A percentile compares a stretch with the other conserved stretches of the same genome.
Evolutionary conservation across 805 yeast species (phyloP).

Genomic region (Kodamaea kaohsiungensis): DNA sequence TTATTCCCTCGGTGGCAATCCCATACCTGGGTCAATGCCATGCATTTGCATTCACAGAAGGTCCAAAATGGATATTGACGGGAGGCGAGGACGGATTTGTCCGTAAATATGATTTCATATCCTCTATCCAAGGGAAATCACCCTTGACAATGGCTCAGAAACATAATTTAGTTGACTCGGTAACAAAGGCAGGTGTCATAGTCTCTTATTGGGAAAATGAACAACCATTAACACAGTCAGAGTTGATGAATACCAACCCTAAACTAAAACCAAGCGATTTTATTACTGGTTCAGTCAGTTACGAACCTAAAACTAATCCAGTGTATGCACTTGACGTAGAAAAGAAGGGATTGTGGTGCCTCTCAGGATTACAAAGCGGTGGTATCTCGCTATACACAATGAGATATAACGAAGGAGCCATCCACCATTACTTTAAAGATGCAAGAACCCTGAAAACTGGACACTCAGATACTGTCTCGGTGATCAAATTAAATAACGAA

Average conservation of each 20-base stretch:
- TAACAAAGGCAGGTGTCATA: constrained; percentile 81
- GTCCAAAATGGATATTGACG: constrained; percentile 83
- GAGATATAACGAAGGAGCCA: constrained; percentile 77
- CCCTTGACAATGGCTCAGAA: constrained; percentile 89
- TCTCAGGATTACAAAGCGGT: constrained; percentile 80
- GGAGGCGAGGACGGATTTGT: constrained; percentile 97
- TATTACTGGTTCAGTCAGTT: constrained; percentile 37
- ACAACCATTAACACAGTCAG: constrained; percentile 63
- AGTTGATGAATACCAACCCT: constrained; percentile 38
- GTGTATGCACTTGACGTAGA: constrained; percentile 88
- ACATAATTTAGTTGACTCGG: constrained; percentile 84
- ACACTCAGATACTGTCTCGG: constrained; percentile 80
- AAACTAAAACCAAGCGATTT: constrained; percentile 39
- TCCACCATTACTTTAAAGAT: constrained; percentile 68
- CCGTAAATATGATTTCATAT: constrained; percentile 82
- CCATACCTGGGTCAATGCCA: constrained; percentile 81
- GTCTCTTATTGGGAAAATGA: constrained; percentile 95
- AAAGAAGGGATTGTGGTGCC: constrained; percentile 76
- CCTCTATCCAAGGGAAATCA: constrained; percentile 81
- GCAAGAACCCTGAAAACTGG: constrained; percentile 35
- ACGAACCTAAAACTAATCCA: constrained; percentile 72
- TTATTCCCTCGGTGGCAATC: constrained; percentile 84
- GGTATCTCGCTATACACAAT: constrained; percentile 85
- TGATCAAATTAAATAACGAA: constrained; percentile 57
- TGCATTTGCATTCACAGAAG: constrained; percentile 72